phyloP scores from a whole-genome alignment of 768 basidiomycete genomes.

The Paxillus rubicundulus region DNA sequence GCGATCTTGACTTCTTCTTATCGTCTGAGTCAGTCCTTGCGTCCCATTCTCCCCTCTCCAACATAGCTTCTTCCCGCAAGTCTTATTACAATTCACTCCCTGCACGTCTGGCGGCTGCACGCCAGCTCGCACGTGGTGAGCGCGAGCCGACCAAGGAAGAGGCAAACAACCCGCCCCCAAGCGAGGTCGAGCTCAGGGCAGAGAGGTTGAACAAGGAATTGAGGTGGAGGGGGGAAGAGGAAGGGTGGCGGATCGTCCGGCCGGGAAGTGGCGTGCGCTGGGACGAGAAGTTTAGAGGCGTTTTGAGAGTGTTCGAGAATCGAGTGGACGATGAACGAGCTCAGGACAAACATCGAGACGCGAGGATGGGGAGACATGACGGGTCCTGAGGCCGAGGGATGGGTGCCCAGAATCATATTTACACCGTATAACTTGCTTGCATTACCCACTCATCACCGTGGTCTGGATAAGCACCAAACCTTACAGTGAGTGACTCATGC shows the following conservation, averaged over 20 bases:
- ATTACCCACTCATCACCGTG: not conserved
- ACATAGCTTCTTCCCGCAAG: conserved; percentile 66
- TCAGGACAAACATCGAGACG: not conserved
- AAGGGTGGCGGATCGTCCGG: conserved; percentile 76
- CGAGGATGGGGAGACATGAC: not conserved
- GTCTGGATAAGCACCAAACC: not conserved
- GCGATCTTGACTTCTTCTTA: conserved; percentile 77
- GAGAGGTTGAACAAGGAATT: conserved; percentile 89
- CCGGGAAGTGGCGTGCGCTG: conserved; percentile 64
- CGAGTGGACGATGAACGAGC: conserved; percentile 23
- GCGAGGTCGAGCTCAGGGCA: conserved; percentile 83
- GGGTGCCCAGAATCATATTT: conserved; percentile 8
- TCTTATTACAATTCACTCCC: conserved; percentile 76
- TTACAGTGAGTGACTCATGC: too few species aligned
- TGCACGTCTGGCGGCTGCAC: conserved; percentile 63
- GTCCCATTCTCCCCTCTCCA: conserved; percentile 54
- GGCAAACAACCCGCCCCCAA: conserved; percentile 69
- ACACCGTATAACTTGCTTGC: conserved; percentile 10
- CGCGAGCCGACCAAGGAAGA: conserved; percentile 90
- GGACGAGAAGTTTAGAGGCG: conserved; percentile 68
- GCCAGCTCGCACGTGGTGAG: conserved; percentile 69
- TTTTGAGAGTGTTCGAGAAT: conserved; percentile 59
- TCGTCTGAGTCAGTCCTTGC: conserved; percentile 68
- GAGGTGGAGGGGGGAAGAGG: conserved; percentile 76
- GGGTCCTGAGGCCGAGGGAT: too few species aligned